Evolutionary conservation across 2,329 filamentous ascomycete genomes (phyloP), one percentile per base, ranked within the genome.

Genomic region (Aurifilum marmelostoma): DNA sequence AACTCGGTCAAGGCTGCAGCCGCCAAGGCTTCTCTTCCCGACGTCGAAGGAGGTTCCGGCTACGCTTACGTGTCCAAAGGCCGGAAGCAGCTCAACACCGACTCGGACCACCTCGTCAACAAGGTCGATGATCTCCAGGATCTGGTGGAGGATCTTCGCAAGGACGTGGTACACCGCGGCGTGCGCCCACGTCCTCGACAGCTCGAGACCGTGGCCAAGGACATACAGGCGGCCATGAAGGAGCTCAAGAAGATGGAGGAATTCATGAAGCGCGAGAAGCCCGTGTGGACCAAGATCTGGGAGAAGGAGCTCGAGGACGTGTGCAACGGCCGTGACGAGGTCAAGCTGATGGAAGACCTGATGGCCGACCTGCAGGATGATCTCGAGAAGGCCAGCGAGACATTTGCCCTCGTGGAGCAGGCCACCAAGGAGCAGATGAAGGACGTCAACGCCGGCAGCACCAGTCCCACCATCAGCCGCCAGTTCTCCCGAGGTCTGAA

Each of bases 251-350:
- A 92, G 81, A 91, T 99, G 87, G 92, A 97, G 77, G 94, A 97
- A 21, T 97, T 92, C 83, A 88, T 99, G 82, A 91, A 90, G 75
- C 88, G 89, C 61, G 96, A 99, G 85, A 97, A 97, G 80, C 96
- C 96, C 0, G 85, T 97, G 69, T 99, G 96, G 95, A 97, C 94
- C 67, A 97, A 97, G 87, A 97, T 98, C 73, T 99, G 96, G 96
- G 95, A 98, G 86, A 94, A 97, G 81, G 94, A 98, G 79, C 84
- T 99, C 60, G 93, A 98, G 79, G 91, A 95, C 65, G 95, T 99
- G 2, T 98, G 96, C 81, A 94, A 97, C 78, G 96, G 97, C 76
- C 90, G 94, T 73, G 95, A 98, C 77, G 90, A 97, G 79, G 88
- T 99, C 74, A 96, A 94, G 63, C 92, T 98, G 85, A 95, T 97